Evolutionary conservation across 768 basidiomycete species (phyloP), one percentile per base, ranked within the genome.

Genomic region (Hypsizygus marmoreus): DNA sequence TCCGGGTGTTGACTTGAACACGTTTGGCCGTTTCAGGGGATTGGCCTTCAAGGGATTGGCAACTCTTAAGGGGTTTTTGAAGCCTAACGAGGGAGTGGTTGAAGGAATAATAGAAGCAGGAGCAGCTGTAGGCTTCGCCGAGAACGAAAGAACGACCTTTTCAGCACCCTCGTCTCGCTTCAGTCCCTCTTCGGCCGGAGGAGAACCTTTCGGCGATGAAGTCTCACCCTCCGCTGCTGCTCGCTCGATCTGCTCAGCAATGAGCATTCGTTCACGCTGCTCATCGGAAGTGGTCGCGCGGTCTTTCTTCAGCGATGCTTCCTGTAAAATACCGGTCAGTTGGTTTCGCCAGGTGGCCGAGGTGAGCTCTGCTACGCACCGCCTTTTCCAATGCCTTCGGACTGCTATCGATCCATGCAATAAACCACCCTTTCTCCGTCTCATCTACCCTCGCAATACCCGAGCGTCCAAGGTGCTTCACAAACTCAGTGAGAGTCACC

Each of bases 371-470:
- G 29, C 32, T 23, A 69, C 79, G 57, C 53, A 88, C 88, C 67
- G 87, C 86, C 71, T 93, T 92, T 6, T 90, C 91, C 25, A 99
- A 74, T 2, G 97, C 93, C 58, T 93, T 91, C 11, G 97, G 97
- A 46, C 89, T 90, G 66, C 79, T 97, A 66, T 99, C 97, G 43
- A 99, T 90, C 97, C 97, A 99, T 26, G 87, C 83, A 50, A 99
- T 77, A 65, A 95, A 99, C 85, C 91, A 94, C 1, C 97, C 97
- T 71, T 99, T 97, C 70, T 98, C 97, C 34, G 93, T 97, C 71
- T 98, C 95, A 61, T 98, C 97, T 20, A 97, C 97, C 53, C 90
- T 81, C 4, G 87, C 91, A 44, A 97, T 74, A 25, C 97, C 95
- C 1, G 75, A 71, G 28, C 91, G 76, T 2, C 95, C 95, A 23